These are phyloP conservation scores for Heliophila coronopifolia DNA, from an alignment of 441 rosid species.

Conservation along the genomic window DNA sequence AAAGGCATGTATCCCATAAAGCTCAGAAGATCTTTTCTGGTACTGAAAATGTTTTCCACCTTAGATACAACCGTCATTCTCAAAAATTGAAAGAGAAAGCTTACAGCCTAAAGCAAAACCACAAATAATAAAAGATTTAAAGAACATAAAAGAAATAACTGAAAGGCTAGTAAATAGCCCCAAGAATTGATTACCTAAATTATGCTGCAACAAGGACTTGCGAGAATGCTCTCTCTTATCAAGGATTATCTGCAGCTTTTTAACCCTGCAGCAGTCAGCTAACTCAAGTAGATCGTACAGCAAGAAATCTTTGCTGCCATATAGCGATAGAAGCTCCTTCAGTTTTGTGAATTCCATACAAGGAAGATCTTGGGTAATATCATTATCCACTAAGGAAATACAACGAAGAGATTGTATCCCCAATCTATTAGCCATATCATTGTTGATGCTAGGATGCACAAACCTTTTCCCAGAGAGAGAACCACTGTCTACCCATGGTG, in stretches of 20 bases:
- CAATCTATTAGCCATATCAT: conserved; percentile 77
- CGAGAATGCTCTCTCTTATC: conserved; percentile 93
- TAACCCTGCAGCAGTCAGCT: conserved; percentile 95
- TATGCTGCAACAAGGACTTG: conserved; percentile 89
- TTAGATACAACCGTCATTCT: background rate
- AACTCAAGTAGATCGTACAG: conserved; percentile 93
- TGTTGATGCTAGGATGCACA: conserved; percentile 75
- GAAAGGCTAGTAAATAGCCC: conserved; percentile 10
- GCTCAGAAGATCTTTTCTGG: conserved; percentile 8
- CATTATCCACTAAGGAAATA: conserved; percentile 76
- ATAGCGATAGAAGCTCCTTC: conserved; percentile 66
- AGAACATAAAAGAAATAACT: background rate
- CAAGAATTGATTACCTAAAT: conserved; percentile 52
- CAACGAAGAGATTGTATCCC: conserved; percentile 89
- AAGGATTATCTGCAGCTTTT: conserved; percentile 65
- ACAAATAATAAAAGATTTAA: conserved; percentile 1
- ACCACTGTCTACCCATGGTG: conserved; percentile 93
- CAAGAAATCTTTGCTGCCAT: conserved; percentile 76
- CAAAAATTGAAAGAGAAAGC: conserved; percentile 14
- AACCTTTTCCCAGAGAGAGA: conserved; percentile 63
- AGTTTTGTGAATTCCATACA: conserved; percentile 86
- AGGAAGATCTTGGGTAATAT: conserved; percentile 83
- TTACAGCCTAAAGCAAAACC: conserved; percentile 3
- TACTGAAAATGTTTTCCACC: conserved; percentile 6
- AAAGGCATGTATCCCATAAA: background rate